These are phyloP conservation scores for Linderina pennispora DNA, from an alignment of 192 early-diverging fungal genomes.

Conservation along the genomic window DNA sequence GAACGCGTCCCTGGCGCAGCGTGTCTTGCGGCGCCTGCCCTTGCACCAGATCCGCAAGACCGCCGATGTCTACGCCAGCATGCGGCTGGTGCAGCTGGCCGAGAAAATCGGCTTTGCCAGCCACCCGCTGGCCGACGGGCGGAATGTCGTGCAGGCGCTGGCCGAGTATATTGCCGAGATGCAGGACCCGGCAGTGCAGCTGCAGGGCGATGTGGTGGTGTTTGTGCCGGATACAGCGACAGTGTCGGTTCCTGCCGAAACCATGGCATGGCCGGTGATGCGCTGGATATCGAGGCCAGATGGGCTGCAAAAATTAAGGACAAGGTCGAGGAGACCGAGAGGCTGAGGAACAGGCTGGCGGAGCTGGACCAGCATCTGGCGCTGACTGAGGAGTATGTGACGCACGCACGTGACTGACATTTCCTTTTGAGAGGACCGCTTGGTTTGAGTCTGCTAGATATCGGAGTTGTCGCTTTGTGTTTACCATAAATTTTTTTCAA, in stretches of 20 bases:
- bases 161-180: constrained; percentile 22
- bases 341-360: constrained; percentile 8
- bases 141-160: constrained; percentile 5
- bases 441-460: background rate
- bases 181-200: constrained; percentile 15
- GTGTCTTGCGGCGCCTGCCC: constrained; percentile 12
- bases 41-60: constrained; percentile 16
- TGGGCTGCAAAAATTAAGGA: constrained; percentile 10
- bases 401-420: constrained; percentile 7
- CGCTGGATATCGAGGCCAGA: constrained; percentile 13
- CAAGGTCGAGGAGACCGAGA: constrained; percentile 9
- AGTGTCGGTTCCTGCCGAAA: too few species aligned
- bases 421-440: background rate
- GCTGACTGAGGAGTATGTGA: constrained; percentile 22
- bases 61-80: constrained; percentile 14
- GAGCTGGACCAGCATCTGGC: constrained; percentile 34
- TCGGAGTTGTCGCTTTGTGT: too few species aligned
- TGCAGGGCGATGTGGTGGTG: constrained; percentile 9
- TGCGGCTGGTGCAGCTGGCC: constrained; percentile 13
- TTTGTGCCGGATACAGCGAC: constrained; percentile 8
- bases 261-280: too few species aligned
- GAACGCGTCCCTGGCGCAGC: constrained; percentile 15
- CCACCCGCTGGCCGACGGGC: constrained; percentile 12
- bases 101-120: constrained; percentile 14
- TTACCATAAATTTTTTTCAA: background rate